phyloP scores from a whole-genome alignment of 2,329 filamentous ascomycete species.

The Penicillium sp. region DNA sequence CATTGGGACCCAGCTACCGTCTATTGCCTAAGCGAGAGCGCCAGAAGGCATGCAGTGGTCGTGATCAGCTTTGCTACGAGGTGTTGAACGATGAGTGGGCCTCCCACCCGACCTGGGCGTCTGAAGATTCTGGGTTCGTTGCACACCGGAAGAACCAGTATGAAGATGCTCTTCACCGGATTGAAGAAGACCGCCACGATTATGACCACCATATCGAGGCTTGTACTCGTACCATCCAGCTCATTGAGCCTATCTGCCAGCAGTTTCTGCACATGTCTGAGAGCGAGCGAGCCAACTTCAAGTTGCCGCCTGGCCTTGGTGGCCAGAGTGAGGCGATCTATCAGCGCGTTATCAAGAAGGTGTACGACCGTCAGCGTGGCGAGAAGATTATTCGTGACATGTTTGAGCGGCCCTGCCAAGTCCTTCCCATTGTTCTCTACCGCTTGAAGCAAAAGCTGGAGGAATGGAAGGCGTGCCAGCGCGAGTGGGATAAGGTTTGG shows the following conservation, averaged over 20 bases:
- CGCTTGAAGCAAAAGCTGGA: slow-evolving; percentile 94
- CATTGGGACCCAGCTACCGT: slow-evolving; percentile 93
- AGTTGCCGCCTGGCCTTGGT: slow-evolving; percentile 78
- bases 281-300: slow-evolving; percentile 70
- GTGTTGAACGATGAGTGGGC: slow-evolving; percentile 98
- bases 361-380: slow-evolving; percentile 84
- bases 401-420: slow-evolving; percentile 77
- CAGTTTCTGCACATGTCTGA: slow-evolving; percentile 79
- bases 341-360: slow-evolving; percentile 94
- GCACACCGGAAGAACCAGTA: slow-evolving; percentile 95
- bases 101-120: slow-evolving; percentile 97
- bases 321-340: slow-evolving; percentile 96
- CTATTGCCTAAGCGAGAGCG: slow-evolving; percentile 87
- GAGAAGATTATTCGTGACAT: slow-evolving; percentile 83
- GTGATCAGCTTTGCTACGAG: slow-evolving; percentile 88
- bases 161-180: slow-evolving; percentile 90
- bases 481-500: slow-evolving; percentile 99
- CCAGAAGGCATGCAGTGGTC: slow-evolving; percentile 86
- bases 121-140: slow-evolving; percentile 95
- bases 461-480: slow-evolving; percentile 94
- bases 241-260: slow-evolving; percentile 90
- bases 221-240: slow-evolving; percentile 89
- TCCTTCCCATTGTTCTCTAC: slow-evolving; percentile 83
- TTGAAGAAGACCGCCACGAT: slow-evolving; percentile 97
- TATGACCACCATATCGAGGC: slow-evolving; percentile 99